Conservation (phyloP, 495 filamentous ascomycete species). For the Thermochaetoides thermophila region DNA sequence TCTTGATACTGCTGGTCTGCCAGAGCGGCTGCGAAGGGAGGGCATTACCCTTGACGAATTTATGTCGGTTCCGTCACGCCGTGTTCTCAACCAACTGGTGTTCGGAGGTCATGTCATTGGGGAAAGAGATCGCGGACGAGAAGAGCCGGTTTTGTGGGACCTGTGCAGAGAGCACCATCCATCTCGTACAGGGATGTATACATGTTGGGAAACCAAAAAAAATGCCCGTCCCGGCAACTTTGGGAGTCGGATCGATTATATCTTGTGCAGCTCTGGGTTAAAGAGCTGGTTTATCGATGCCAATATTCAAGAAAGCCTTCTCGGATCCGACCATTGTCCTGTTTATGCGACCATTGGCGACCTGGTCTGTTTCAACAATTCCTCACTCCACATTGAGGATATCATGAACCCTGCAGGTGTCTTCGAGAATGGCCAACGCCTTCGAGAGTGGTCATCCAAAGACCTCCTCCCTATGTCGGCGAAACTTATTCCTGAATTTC, state of each 20-base stretch:
- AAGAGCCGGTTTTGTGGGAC: constrained; percentile 68
- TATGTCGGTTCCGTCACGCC: constrained; percentile 57
- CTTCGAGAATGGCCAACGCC: constrained; percentile 55
- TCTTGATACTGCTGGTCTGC: constrained; percentile 56
- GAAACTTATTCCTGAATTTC: constrained; percentile 75
- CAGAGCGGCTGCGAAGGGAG: constrained; percentile 57
- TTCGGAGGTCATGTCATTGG: constrained; percentile 56
- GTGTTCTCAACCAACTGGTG: constrained; percentile 73
- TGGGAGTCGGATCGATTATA: constrained; percentile 84
- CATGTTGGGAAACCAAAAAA: constrained; percentile 48
- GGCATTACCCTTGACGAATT: constrained; percentile 30
- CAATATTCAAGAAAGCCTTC: constrained; percentile 90
- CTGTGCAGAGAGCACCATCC: constrained; percentile 76
- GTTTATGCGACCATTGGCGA: constrained; percentile 43
- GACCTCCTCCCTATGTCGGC: constrained; percentile 61
- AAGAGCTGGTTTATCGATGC: constrained; percentile 69
- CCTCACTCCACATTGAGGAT: constrained; percentile 45
- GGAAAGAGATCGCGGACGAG: constrained; percentile 54
- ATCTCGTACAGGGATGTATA: constrained; percentile 76
- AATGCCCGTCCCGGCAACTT: constrained; percentile 78
- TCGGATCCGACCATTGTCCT: constrained; percentile 95
- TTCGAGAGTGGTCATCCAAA: constrained; percentile 49
- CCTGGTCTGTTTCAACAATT: constrained; percentile 32
- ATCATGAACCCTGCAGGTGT: constrained; percentile 67
- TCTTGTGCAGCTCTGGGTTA: constrained; percentile 70